Evolutionary conservation across 2,329 filamentous ascomycete species (phyloP).

Genomic region (Trichoderma sp.): DNA sequence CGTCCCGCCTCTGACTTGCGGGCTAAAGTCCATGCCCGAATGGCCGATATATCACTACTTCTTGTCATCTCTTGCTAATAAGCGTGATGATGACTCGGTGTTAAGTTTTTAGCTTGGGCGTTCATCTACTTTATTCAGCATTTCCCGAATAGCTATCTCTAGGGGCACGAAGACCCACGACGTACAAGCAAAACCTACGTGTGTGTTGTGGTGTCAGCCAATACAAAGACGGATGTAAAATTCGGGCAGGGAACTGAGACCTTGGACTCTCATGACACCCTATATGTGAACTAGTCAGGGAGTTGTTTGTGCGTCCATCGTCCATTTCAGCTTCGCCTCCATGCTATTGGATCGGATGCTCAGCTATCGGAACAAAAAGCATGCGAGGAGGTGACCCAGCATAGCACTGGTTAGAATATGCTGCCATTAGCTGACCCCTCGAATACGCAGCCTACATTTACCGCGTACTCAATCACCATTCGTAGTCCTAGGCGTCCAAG

Average conservation of each 20-base stretch:
- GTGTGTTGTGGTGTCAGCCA: conserved; percentile 9
- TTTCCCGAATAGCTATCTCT: not conserved
- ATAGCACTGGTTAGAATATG: conserved; percentile 1
- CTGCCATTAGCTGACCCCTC: not conserved
- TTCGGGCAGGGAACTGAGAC: not conserved
- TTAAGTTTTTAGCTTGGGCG: not conserved
- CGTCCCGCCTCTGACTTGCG: not conserved
- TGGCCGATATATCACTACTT: not conserved
- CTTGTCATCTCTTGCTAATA: not conserved
- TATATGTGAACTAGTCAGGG: not conserved
- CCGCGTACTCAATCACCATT: not conserved
- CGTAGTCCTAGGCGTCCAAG: not conserved
- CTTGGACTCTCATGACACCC: not conserved
- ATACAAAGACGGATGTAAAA: not conserved
- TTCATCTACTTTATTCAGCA: not conserved
- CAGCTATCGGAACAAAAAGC: conserved; percentile 7
- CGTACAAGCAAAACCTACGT: conserved; percentile 5
- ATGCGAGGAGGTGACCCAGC: conserved; percentile 8
- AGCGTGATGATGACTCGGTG: not conserved
- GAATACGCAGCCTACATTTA: not conserved
- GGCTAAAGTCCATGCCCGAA: not conserved
- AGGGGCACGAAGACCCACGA: not conserved
- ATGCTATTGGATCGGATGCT: not conserved
- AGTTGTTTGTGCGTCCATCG: not conserved
- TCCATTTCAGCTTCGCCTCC: not conserved